Evolutionary conservation across 331 rosid species (phyloP).

Genomic region (Prunus yedoensis): DNA sequence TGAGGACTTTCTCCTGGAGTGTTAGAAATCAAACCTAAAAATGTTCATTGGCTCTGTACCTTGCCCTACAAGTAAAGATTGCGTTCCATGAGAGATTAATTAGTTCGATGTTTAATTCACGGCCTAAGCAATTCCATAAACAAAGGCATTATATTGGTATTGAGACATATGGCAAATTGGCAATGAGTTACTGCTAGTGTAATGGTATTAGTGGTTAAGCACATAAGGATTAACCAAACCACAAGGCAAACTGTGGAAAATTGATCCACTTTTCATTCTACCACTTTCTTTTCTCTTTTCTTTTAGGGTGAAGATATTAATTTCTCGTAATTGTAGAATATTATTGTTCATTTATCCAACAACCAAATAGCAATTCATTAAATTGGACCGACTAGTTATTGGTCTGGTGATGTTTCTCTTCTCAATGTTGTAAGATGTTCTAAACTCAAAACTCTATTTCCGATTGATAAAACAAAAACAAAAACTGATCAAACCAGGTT

Average conservation of each 20-base stretch:
- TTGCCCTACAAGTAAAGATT: conserved; percentile 25
- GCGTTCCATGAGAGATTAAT: not conserved
- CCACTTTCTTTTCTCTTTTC: conserved; percentile 20
- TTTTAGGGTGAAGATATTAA: not conserved
- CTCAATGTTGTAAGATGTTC: too few relatives aligned
- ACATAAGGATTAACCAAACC: too few relatives aligned
- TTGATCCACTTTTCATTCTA: conserved; percentile 19
- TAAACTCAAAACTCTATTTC: too few relatives aligned
- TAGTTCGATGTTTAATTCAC: not conserved
- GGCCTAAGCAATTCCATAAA: not conserved
- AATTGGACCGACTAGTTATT: too few relatives aligned
- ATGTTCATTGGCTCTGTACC: not conserved
- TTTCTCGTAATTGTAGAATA: not conserved
- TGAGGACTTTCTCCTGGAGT: conserved; percentile 2
- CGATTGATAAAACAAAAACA: too few relatives aligned
- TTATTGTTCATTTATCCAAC: not conserved
- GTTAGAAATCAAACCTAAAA: conserved; percentile 34
- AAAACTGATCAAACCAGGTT: too few relatives aligned
- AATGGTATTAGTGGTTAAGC: not conserved
- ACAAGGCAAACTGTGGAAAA: not conserved
- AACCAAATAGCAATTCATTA: too few relatives aligned
- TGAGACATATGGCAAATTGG: not conserved
- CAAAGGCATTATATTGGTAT: not conserved
- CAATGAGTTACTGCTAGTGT: not conserved
- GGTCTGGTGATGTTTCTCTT: too few relatives aligned